phyloP scores from a whole-genome alignment of 2,329 filamentous ascomycete species.

The Ceratocystis albifundus region DNA sequence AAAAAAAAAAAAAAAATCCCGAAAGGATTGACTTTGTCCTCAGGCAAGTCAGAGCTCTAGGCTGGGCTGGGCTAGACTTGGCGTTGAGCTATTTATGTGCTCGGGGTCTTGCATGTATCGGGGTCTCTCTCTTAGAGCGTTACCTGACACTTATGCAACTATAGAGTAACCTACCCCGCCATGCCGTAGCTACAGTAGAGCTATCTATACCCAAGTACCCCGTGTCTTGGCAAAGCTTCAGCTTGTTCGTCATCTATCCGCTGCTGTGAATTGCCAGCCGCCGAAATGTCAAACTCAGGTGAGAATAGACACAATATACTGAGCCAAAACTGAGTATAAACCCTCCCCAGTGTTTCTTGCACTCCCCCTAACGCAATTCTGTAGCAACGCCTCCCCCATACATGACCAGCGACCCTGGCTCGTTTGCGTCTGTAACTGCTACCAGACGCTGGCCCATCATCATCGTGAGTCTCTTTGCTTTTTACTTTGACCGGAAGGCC shows the following conservation, averaged over 20 bases:
- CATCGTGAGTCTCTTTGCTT: constrained; percentile 46
- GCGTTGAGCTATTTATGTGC: not conserved
- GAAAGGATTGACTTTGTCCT: constrained; percentile 1
- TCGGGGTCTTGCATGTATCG: not conserved
- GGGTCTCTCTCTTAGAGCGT: not conserved
- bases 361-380: not conserved
- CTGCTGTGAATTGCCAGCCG: not conserved
- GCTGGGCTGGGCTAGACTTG: not conserved
- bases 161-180: not conserved
- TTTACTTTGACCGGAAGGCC: not conserved
- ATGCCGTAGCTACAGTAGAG: not conserved
- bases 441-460: constrained; percentile 89
- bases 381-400: constrained; percentile 50
- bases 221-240: not conserved
- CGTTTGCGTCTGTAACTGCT: constrained; percentile 78
- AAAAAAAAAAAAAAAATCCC: not conserved
- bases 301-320: not conserved
- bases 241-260: not conserved
- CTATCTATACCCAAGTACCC: not conserved
- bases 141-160: not conserved
- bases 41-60: not conserved
- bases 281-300: not conserved
- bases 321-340: too few species aligned
- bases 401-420: constrained; percentile 67
- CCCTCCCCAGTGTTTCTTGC: not conserved